phyloP scores from a whole-genome alignment of 176 grass and related monocot species.

The Phragmites australis region DNA sequence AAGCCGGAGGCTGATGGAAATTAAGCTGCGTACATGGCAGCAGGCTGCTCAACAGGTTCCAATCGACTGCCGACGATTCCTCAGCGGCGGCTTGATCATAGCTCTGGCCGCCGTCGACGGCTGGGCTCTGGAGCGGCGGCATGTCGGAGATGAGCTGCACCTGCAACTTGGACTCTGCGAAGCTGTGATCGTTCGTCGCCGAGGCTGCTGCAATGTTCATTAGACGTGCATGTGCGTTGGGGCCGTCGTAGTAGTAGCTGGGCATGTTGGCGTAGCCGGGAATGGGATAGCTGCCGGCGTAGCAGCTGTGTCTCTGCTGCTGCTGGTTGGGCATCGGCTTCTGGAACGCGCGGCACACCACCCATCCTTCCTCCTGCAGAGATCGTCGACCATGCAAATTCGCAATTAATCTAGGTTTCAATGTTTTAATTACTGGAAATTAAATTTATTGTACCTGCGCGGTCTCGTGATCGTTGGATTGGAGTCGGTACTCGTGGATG shows the following conservation, averaged over 20 bases:
- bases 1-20: constrained; percentile 32
- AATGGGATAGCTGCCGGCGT: background rate
- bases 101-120: constrained; percentile 1
- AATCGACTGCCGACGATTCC: constrained; percentile 33
- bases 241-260: background rate
- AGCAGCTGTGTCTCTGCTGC: constrained; percentile 55
- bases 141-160: constrained; percentile 48
- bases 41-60: constrained; percentile 54
- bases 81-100: constrained; percentile 23
- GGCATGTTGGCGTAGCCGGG: background rate
- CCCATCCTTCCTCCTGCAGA: constrained; percentile 99
- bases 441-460: too few relatives aligned
- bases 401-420: too few relatives aligned
- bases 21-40: constrained; percentile 48
- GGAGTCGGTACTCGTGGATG: constrained; percentile 92
- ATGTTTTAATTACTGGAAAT: too few relatives aligned
- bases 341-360: constrained; percentile 88
- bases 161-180: constrained; percentile 32
- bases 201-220: background rate
- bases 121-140: constrained; percentile 43
- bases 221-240: too few relatives aligned
- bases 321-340: constrained; percentile 66
- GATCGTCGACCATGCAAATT: too few relatives aligned
- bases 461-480: constrained; percentile 66
- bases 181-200: background rate